Conservation (phyloP, 2,329 filamentous ascomycete species). For the Fusarium sp. region DNA sequence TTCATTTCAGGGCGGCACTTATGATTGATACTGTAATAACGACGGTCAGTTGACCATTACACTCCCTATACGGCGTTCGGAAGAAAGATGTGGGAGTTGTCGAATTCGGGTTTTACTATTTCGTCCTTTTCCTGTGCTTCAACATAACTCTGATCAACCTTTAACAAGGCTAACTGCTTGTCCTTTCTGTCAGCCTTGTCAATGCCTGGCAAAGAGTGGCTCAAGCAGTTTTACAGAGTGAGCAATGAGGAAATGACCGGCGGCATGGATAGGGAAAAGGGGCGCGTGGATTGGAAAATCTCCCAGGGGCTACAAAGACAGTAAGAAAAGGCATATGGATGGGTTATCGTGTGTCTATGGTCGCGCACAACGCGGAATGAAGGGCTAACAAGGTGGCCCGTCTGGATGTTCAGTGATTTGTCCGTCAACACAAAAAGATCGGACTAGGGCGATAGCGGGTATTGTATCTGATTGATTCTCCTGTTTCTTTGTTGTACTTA, state of each 20-base stretch:
- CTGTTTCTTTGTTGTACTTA: constrained; percentile 41
- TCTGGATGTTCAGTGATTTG: constrained; percentile 43
- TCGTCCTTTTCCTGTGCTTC: constrained; percentile 24
- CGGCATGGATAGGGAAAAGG: constrained; percentile 8
- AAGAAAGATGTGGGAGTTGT: constrained; percentile 48
- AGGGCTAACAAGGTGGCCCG: constrained; percentile 21
- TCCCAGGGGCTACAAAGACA: constrained; percentile 45
- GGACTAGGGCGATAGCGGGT: constrained; percentile 19
- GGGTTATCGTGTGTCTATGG: constrained; percentile 30
- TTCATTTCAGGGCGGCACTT: constrained; percentile 36
- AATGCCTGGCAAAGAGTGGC: constrained; percentile 4
- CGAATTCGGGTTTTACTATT: constrained; percentile 35
- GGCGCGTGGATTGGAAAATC: constrained; percentile 46
- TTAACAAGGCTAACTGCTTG: constrained; percentile 1
- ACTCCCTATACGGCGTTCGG: constrained; percentile 54
- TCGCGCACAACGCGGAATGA: constrained; percentile 15
- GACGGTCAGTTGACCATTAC: constrained; percentile 54
- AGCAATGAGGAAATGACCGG: constrained; percentile 15
- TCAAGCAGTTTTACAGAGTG: constrained; percentile 7
- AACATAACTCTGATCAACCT: constrained; percentile 19
- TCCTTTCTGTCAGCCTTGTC: not conserved
- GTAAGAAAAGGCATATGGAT: constrained; percentile 35
- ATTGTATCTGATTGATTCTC: constrained; percentile 38
- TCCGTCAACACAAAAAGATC: constrained; percentile 34
- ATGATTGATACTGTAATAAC: constrained; percentile 53